Conservation (phyloP, 371 early-diverging fungal genomes). For the Rhizomucor pusillus region DNA sequence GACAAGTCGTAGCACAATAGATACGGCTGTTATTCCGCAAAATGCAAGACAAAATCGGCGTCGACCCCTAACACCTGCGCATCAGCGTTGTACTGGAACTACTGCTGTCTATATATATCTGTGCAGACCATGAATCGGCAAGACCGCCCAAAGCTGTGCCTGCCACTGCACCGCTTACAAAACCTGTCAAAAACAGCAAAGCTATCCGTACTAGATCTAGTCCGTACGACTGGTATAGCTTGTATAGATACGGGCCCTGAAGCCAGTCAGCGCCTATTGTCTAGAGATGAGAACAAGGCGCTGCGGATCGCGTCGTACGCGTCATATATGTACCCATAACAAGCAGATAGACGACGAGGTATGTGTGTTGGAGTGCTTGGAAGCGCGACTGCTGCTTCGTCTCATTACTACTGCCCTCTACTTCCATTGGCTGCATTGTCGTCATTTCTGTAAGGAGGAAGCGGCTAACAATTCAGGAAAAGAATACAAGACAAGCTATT, state of each 20-base stretch:
- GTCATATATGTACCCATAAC: conserved; percentile 52
- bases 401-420: too few species aligned
- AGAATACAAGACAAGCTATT: neutral
- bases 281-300: neutral
- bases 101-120: too few species aligned
- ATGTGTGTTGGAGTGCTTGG: conserved; percentile 35
- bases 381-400: conserved; percentile 10
- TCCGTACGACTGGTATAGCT: conserved; percentile 64
- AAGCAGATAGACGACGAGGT: conserved; percentile 60
- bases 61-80: conserved; percentile 62
- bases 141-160: conserved; percentile 71
- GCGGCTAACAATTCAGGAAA: too few species aligned
- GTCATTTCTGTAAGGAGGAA: too few species aligned
- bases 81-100: neutral
- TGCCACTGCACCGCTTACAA: conserved; percentile 70
- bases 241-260: conserved; percentile 74
- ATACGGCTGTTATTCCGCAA: conserved; percentile 54
- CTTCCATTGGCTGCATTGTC: too few species aligned
- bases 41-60: conserved; percentile 62
- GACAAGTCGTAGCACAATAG: conserved; percentile 58
- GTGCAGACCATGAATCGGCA: conserved; percentile 78
- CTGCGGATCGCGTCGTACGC: neutral
- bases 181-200: conserved; percentile 70
- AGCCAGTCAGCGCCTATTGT: conserved; percentile 69
- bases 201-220: conserved; percentile 62